Conservation (phyloP, 2,329 filamentous ascomycete genomes). For the Fusarium subglutinans region DNA sequence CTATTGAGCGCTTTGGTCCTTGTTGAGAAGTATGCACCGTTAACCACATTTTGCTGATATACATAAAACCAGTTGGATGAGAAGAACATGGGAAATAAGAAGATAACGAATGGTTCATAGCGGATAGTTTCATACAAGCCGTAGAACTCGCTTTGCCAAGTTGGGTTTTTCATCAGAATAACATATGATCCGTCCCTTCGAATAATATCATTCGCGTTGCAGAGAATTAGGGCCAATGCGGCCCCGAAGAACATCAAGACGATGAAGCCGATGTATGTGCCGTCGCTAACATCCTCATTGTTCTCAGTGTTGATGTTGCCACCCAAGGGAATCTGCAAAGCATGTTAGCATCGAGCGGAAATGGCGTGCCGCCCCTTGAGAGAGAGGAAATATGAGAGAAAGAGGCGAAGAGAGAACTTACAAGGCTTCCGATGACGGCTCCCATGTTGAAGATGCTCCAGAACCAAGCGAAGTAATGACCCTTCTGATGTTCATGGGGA, state of each 20-base stretch:
- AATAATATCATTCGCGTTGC: conserved; percentile 76
- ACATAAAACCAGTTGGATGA: conserved; percentile 86
- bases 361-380: rapidly evolving
- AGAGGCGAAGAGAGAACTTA: conserved; percentile 38
- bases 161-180: conserved; percentile 90
- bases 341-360: not conserved
- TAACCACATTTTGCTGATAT: conserved; percentile 80
- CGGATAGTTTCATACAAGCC: conserved; percentile 79
- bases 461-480: conserved; percentile 88
- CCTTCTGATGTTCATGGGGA: conserved; percentile 81
- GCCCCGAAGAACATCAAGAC: conserved; percentile 80
- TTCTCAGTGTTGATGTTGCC: conserved; percentile 23
- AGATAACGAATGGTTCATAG: conserved; percentile 73
- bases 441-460: conserved; percentile 96
- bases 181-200: conserved; percentile 81
- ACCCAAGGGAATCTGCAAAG: conserved; percentile 54
- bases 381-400: rapidly evolving
- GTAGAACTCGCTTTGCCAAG: conserved; percentile 80
- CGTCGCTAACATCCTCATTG: conserved; percentile 66
- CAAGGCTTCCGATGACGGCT: conserved; percentile 81
- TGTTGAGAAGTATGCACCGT: conserved; percentile 74
- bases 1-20: conserved; percentile 78
- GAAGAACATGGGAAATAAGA: conserved; percentile 84
- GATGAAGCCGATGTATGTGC: conserved; percentile 87
- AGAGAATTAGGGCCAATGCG: conserved; percentile 72